Evolutionary conservation across 257 asterid species (phyloP).

Genomic region (Primulina eburnea): DNA sequence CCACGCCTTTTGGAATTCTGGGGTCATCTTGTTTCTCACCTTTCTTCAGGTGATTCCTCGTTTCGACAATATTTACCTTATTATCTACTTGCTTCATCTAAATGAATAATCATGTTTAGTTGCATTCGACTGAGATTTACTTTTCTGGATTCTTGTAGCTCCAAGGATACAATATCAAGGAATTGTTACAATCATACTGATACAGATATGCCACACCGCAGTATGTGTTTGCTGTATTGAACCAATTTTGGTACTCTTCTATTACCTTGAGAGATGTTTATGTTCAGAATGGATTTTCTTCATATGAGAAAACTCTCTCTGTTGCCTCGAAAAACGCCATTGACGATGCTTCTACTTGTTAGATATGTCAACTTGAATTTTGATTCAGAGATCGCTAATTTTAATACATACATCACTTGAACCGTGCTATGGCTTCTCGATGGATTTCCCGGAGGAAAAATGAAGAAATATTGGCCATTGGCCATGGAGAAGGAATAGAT

Average conservation of each 20-base stretch:
- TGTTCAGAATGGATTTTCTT: no score
- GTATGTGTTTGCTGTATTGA: neutral
- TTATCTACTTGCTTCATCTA: neutral
- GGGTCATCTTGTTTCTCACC: constrained; percentile 82
- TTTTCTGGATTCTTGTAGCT: constrained; percentile 38
- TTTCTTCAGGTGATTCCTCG: constrained; percentile 72
- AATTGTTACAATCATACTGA: constrained; percentile 65
- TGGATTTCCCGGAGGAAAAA: no score
- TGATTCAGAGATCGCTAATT: no score
- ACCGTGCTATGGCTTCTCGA: no score
- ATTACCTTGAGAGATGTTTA: neutral
- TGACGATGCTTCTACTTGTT: no score
- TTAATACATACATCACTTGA: no score
- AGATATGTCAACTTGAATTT: no score
- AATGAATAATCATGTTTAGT: neutral
- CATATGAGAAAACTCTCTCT: no score
- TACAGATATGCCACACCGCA: constrained; percentile 2
- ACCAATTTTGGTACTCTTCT: neutral
- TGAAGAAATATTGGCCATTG: no score
- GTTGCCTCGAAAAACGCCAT: no score
- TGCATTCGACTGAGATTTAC: neutral
- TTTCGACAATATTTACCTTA: neutral
- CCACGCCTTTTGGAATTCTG: constrained; percentile 92
- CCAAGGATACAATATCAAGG: constrained; percentile 90
- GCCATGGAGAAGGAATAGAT: no score